Base-by-base conservation (phyloP, 2,329 filamentous ascomycete species). In the Beauveria caledonica region DNA sequence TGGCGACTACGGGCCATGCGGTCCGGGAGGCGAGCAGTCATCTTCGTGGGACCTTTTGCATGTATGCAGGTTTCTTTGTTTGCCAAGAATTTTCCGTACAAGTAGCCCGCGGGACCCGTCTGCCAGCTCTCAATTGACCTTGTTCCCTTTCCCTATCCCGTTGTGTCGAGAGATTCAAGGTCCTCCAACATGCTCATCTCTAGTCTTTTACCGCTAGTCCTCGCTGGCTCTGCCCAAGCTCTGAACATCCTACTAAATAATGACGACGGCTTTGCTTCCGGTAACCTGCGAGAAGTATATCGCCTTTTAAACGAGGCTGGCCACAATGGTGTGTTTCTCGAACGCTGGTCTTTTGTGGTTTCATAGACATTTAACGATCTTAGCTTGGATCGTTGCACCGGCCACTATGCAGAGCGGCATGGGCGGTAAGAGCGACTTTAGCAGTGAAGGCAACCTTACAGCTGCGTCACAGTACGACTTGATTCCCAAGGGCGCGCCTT, bases 381-480 rank as follows among this genome's bases (percentile, higher is more conserved):
- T 46, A 71, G 69, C 68, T 6, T 71, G 68, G 69, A 63, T 71
- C 17, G 69, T 71, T 11, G 68, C 70, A 3, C 69, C 70, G 3
- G 69, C 68, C 4, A 66, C 64, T 2, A 67, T 68, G 23, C 69
- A 71, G 48, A 70, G 69, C n/a, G 66, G 70, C 29, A 66, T 68
- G 49, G 70, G 69, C 11, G 69, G 69, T 15, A 61, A 64, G 3
- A 68, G 67, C 25, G 64, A 67, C 6, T 71, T 71, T 27, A 69
- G 69, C 4, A 63, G 64, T 0, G 65, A 70, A 44, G 66, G 57
- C 9, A 71, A 70, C 42, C 57, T 71, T 15, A 70, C 68, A 7
- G 64, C 54, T 0, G 65, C 69, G 0, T 63, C 68, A 8, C 64
- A 67, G 17, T 71, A 70, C 15, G 65, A 69, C 19, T 54, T 71